Evolutionary conservation across 768 basidiomycete genomes (phyloP), one percentile per base, ranked within the genome.

Genomic region (Auricularia auricula-judae): DNA sequence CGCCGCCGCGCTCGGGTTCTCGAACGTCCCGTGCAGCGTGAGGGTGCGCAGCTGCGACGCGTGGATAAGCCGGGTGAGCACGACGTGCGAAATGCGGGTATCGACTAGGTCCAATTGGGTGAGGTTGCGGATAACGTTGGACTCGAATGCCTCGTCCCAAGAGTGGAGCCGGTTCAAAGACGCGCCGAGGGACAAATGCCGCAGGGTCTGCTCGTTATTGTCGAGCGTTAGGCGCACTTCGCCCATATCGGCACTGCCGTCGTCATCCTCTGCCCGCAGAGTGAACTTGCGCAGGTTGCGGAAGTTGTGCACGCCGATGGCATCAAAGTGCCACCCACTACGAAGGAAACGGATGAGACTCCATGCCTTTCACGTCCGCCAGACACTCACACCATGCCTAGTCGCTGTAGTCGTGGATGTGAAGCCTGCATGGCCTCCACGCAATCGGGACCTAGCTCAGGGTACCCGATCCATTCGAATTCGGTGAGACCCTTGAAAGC

Each of bases 401-500:
- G 77, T 5, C 80, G 77, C 16, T 78, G 79, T 21, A 87, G 74
- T 63, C 79, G 77, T 3, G 82, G 76, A 66, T 87, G 86, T 62
- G 77, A 81, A 4, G 76, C 72, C 12, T 85, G 74, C 3, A 88
- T 76, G 8, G 78, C 79, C 68, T 85, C 79, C 0, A 88, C 85
- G 79, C 85, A 84, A 62, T 87, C 85, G n/a, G 78, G 83, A 10
- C 82, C 78, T 74, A 88, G 75, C 70, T 88, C 86, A 1, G 86
- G 86, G 68, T 87, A 87, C 4, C 86, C 86, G n/a, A 87, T 87
- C 86, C 86, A 88, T 72, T 88, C 86, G 68, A 87, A 86, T 66
- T 86, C 85, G 12, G 76, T 70, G 11, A 88, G 74, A 7, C 81
- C 79, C 65, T 76, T 84, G 74, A 87, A 87, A 53, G 83, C 83